Conservation (phyloP, 73 alveolate species). For the Symbiodinium natans region DNA sequence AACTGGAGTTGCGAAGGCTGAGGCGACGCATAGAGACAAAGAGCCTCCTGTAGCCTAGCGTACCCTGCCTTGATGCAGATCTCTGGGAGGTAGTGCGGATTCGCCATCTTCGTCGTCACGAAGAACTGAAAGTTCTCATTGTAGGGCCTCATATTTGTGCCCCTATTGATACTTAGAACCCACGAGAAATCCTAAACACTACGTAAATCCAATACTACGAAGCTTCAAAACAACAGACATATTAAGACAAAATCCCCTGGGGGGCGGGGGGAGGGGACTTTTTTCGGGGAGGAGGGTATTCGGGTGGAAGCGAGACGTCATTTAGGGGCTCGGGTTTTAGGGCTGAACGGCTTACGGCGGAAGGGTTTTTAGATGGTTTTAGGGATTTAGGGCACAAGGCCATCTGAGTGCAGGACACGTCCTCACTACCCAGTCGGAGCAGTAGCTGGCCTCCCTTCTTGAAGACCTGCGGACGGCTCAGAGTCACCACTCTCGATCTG, state of each 20-base stretch:
- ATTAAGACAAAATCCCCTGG: too few species aligned
- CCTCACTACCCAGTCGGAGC: conserved; percentile 99
- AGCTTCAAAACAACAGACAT: too few species aligned
- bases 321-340: too few species aligned
- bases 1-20: not conserved
- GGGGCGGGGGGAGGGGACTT: too few species aligned
- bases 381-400: too few species aligned
- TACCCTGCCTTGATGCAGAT: conserved; percentile 98
- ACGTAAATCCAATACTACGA: too few species aligned
- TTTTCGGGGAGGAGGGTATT: too few species aligned
- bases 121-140: conserved; percentile 98
- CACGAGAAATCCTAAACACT: not conserved
- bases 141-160: conserved; percentile 96
- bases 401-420: conserved; percentile 94
- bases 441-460: conserved; percentile 98
- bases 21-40: not conserved
- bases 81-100: conserved; percentile 99
- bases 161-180: not conserved
- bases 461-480: conserved; percentile 95
- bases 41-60: not conserved
- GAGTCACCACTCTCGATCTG: not conserved
- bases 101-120: conserved; percentile 99
- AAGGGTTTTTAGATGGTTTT: too few species aligned
- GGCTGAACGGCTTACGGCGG: too few species aligned
- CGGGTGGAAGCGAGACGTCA: too few species aligned